phyloP scores from a whole-genome alignment of 768 basidiomycete species.

The Kwoniella shandongensis region DNA sequence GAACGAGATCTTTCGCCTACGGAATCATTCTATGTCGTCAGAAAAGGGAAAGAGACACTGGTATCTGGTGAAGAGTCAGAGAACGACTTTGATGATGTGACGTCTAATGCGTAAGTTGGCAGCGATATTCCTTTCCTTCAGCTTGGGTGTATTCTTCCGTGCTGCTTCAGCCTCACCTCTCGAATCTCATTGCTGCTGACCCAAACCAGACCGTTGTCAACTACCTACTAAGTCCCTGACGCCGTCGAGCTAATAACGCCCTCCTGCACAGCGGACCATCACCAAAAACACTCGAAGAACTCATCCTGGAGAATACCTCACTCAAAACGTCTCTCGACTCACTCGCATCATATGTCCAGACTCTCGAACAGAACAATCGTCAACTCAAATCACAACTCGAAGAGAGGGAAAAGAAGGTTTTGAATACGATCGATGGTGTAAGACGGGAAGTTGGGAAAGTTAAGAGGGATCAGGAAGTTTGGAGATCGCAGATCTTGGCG shows the following conservation, averaged over 20 bases:
- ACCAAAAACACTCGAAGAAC: constrained; percentile 50
- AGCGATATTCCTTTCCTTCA: no score
- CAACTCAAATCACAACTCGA: constrained; percentile 25
- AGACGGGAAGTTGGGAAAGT: constrained; percentile 37
- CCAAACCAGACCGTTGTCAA: not conserved
- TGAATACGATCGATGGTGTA: constrained; percentile 39
- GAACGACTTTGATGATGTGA: not conserved
- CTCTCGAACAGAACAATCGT: constrained; percentile 36
- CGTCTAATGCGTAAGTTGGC: no score
- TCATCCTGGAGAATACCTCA: constrained; percentile 46
- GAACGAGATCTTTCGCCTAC: constrained; percentile 11
- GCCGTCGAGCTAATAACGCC: not conserved
- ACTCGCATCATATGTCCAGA: constrained; percentile 40
- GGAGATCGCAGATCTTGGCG: constrained; percentile 16
- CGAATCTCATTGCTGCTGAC: no score
- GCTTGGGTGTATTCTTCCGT: no score
- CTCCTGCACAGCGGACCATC: constrained; percentile 8
- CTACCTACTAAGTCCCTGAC: not conserved
- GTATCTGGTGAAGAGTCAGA: constrained; percentile 1
- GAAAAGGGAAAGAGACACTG: constrained; percentile 1
- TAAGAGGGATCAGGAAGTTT: constrained; percentile 10
- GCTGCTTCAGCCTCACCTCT: no score
- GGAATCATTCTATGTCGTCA: constrained; percentile 36
- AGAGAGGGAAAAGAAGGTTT: constrained; percentile 42
- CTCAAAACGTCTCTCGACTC: constrained; percentile 48